Conservation (phyloP, 2,329 filamentous ascomycete species). For the Aspergillus alliaceus region DNA sequence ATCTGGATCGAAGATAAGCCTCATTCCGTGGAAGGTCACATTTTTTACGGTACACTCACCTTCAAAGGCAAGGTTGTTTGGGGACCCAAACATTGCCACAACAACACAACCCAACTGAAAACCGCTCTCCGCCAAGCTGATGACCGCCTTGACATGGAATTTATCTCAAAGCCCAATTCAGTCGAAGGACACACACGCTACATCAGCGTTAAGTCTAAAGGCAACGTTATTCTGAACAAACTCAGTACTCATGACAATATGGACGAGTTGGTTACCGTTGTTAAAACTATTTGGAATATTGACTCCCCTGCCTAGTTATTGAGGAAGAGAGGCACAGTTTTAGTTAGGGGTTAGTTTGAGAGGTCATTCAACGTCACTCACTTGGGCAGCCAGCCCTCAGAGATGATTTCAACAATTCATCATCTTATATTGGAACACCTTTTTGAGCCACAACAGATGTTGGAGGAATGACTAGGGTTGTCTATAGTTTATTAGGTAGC, state of each 20-base stretch:
- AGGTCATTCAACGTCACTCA: no score
- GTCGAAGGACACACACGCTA: not conserved
- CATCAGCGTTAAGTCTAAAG: not conserved
- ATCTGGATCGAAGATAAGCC: not conserved
- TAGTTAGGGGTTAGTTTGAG: no score
- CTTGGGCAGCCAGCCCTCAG: no score
- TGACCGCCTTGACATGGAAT: not conserved
- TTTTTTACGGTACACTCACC: not conserved
- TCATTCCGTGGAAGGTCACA: not conserved
- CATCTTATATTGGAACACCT: no score
- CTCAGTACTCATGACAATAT: not conserved
- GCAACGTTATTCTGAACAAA: not conserved
- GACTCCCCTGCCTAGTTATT: no score
- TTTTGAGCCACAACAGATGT: no score
- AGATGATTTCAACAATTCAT: no score
- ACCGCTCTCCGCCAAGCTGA: not conserved
- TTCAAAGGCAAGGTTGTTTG: not conserved
- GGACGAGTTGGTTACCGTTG: not conserved
- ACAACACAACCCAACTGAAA: not conserved
- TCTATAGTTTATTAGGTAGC: no score
- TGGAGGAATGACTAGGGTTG: no score
- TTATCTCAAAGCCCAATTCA: not conserved
- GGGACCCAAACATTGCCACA: not conserved
- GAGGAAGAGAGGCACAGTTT: no score
- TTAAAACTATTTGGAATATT: no score